Base-by-base conservation (phyloP, 208 protist genomes). In the Wallacemonas collosoma region DNA sequence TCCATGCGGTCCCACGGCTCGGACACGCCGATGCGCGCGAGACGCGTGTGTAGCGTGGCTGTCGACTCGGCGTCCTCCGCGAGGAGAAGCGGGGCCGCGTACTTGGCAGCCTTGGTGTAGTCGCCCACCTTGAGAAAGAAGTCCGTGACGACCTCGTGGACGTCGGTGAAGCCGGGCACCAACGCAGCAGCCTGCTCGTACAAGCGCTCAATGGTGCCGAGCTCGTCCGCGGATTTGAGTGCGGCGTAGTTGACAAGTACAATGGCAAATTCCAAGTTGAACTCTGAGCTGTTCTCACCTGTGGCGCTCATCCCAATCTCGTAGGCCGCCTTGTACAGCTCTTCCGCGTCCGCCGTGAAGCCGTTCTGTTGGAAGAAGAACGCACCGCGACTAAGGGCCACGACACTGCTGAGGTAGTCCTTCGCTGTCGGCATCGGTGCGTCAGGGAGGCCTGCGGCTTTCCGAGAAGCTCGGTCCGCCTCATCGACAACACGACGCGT, bases 331-430 rank as follows among this genome's bases (percentile, higher is more conserved):
- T 75, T 78, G 79, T 94, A 94, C 41, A 94, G 73, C 61, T 94
- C 85, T 57, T 81, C 85, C n/a, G 89, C 84, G 2, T 87, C 76
- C 55, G 75, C 71, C 38, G 73, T 75, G 62, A 86, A 81, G n/a
- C 83, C 85, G 70, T 89, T 79, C 65, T 87, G 81, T 36, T 92
- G 86, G 66, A 89, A 94, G 71, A 92, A 94, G 69, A 93, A 94
- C 48, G 87, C 89, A 68, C 86, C 89, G 12, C 89, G 86, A 74
- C 85, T 94, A 14, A 94, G 81, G 64, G 81, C 82, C 56, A 92
- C 90, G 57, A 92, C 81, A n/a, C 76, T 76, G 62, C 78, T 90
- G 38, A 90, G 75, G 44, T 45, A 53, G 61, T 47, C 50, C 62
- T 57, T 58, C 44, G 43, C 55, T 3, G 39, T 44, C 45, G 45